Base-by-base conservation (phyloP, 306 rosid genomes). In the Cotoneaster glaucophyllus region DNA sequence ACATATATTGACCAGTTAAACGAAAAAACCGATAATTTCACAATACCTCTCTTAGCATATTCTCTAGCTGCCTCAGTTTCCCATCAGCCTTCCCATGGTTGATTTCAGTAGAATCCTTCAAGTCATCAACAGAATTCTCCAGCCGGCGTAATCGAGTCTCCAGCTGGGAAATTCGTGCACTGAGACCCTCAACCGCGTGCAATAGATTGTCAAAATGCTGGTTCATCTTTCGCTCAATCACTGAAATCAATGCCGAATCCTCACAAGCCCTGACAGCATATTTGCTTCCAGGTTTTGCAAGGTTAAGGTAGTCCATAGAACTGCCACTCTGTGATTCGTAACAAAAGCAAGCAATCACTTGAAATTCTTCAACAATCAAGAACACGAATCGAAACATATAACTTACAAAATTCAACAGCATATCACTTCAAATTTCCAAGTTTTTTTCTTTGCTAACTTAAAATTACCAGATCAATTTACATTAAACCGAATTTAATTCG, bases 41-140 rank as follows among this genome's bases (percentile, higher is more conserved):
- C 3, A 15, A 17, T 74, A 82, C 86, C 86, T 82, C 74, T 39
- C 45, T 59, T 8, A 82, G 58, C 57, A 77, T 74, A 72, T 80
- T 80, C 52, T 74, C 81, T 8, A 86, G 74, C 28, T 80, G 79
- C 61, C 41, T 77, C 67, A 86, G 76, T 62, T 81, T 81, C 54
- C 72, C 61, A 19, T 80, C 84, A 58, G 80, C 70, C 58, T 71
- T 80, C 54, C 80, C 82, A 32, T 77, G 71, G 37, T 69, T 70
- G 44, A 48, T 34, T 39, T 69, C 82, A 18, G 67, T 34, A 7
- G 81, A 77, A 32, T 69, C 81, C 75, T 77, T 82, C 83, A 85
- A 74, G 25, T 71, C 84, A 1, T 74, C 84, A 17, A 81, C 44
- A 2, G 85, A 78, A 78, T 81, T 37, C 76, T 78, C 88, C 1